Evolutionary conservation across 2,329 filamentous ascomycete species (phyloP).

Genomic region (Lomentospora prolificans): DNA sequence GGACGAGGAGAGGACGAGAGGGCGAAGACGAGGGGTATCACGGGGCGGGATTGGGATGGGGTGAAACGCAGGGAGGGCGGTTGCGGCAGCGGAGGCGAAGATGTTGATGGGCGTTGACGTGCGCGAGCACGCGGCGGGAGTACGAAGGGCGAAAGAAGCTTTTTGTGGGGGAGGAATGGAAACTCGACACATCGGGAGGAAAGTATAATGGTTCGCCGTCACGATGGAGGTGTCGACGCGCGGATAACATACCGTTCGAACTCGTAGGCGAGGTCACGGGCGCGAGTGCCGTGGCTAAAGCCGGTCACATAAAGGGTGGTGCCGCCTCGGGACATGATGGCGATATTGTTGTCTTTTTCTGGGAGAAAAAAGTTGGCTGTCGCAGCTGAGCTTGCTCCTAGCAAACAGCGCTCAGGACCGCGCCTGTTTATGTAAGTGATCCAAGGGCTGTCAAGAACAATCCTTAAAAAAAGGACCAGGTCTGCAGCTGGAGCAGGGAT

Average conservation of each 20-base stretch:
- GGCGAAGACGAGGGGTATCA: slow-evolving; percentile 25
- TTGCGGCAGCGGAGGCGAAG: slow-evolving; percentile 2
- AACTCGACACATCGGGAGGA: slow-evolving; percentile 23
- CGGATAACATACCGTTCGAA: slow-evolving; percentile 97
- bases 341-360: not conserved
- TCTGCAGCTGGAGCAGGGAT: not conserved
- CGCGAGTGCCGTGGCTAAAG: slow-evolving; percentile 97
- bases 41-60: slow-evolving; percentile 17
- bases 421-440: not conserved
- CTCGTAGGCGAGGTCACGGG: slow-evolving; percentile 98
- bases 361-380: not conserved
- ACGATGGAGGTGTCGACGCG: slow-evolving; percentile 38
- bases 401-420: not conserved
- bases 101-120: slow-evolving; percentile 2
- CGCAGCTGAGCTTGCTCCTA: not conserved
- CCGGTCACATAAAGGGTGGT: slow-evolving; percentile 97
- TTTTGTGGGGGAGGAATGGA: slow-evolving; percentile 19
- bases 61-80: slow-evolving; percentile 9
- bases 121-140: slow-evolving; percentile 13
- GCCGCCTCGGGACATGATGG: slow-evolving; percentile 77
- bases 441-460: not conserved
- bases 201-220: slow-evolving; percentile 22
- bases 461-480: not conserved
- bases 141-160: slow-evolving; percentile 12
- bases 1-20: slow-evolving; percentile 21